These are phyloP conservation scores for Aspergillus unguis DNA, from an alignment of 2,329 filamentous ascomycete genomes.

Conservation along the genomic window DNA sequence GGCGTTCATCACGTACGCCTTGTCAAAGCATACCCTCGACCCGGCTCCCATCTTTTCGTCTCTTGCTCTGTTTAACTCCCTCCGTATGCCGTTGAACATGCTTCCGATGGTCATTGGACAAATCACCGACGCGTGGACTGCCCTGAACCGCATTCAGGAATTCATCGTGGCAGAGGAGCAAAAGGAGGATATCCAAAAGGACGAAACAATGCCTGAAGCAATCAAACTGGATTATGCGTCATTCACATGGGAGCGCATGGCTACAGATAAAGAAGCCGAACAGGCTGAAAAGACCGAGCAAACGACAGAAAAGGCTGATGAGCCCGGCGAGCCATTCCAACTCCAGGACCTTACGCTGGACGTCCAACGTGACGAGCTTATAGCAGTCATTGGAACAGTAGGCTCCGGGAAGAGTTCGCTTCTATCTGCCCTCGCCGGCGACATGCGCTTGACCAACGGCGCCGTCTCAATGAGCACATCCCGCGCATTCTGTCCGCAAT, in stretches of 20 bases:
- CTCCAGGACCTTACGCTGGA: conserved; percentile 38
- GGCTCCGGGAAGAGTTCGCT: conserved; percentile 89
- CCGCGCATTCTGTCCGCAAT: conserved; percentile 89
- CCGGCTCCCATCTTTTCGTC: conserved; percentile 88
- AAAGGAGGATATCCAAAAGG: conserved; percentile 64
- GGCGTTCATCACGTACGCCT: conserved; percentile 75
- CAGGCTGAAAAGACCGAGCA: conserved; percentile 34
- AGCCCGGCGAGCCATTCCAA: conserved; percentile 36
- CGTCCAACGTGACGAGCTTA: conserved; percentile 37
- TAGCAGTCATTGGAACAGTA: conserved; percentile 62
- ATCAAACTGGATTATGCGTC: conserved; percentile 68
- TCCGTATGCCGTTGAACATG: conserved; percentile 85
- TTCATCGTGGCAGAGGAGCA: conserved; percentile 85
- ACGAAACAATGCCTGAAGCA: conserved; percentile 51
- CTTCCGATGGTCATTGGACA: conserved; percentile 85
- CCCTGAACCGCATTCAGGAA: conserved; percentile 78
- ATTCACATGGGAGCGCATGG: conserved; percentile 67
- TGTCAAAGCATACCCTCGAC: conserved; percentile 63
- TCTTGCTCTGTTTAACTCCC: conserved; percentile 84
- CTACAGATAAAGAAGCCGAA: conserved; percentile 3
- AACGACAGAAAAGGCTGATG: conserved; percentile 16
- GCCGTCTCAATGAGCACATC: conserved; percentile 64
- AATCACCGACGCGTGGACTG: conserved; percentile 83
- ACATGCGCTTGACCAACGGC: conserved; percentile 73
- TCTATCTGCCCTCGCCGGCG: conserved; percentile 82